These are phyloP conservation scores for Sorghum bicolor DNA, from an alignment of 176 grass and related monocot species.

Conservation along the genomic window DNA sequence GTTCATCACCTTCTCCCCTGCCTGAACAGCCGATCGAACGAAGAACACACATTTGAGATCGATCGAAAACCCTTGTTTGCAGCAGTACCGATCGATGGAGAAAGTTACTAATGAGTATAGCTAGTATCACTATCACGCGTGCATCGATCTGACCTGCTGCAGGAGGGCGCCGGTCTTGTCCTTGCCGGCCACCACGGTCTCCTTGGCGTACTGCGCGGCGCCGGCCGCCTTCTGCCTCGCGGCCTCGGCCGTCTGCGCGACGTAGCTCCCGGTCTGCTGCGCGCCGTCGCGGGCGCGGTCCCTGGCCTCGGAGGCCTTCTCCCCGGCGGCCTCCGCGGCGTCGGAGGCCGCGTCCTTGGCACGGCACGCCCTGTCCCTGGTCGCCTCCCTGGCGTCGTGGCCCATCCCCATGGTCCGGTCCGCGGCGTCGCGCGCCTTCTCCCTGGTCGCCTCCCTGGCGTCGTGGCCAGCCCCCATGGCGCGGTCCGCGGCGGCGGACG, in stretches of 20 bases:
- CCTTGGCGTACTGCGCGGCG: constrained; percentile 46
- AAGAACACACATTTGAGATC: background rate
- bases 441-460: constrained; percentile 1
- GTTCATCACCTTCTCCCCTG: constrained; percentile 32
- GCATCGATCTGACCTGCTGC: constrained; percentile 44
- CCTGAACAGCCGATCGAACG: constrained; percentile 8
- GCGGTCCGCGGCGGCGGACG: constrained; percentile 1
- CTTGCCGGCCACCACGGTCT: constrained; percentile 49
- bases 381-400: constrained; percentile 8
- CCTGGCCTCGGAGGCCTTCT: constrained; percentile 45
- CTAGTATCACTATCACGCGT: background rate
- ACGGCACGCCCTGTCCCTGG: constrained; percentile 12
- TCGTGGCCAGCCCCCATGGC: constrained; percentile 29
- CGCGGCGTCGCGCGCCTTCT: constrained; percentile 30
- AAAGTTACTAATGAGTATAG: background rate
- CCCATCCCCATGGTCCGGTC: constrained; percentile 33
- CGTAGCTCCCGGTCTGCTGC: constrained; percentile 26
- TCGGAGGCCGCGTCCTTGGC: constrained; percentile 11
- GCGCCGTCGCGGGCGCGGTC: constrained; percentile 25
- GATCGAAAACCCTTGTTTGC: background rate
- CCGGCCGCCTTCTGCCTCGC: constrained; percentile 41
- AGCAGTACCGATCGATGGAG: background rate
- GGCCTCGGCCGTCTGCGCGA: constrained; percentile 31
- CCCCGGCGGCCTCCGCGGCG: constrained; percentile 17
- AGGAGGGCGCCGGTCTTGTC: constrained; percentile 56